phyloP scores from a whole-genome alignment of 2,329 filamentous ascomycete genomes.

The Didymella lethalis region DNA sequence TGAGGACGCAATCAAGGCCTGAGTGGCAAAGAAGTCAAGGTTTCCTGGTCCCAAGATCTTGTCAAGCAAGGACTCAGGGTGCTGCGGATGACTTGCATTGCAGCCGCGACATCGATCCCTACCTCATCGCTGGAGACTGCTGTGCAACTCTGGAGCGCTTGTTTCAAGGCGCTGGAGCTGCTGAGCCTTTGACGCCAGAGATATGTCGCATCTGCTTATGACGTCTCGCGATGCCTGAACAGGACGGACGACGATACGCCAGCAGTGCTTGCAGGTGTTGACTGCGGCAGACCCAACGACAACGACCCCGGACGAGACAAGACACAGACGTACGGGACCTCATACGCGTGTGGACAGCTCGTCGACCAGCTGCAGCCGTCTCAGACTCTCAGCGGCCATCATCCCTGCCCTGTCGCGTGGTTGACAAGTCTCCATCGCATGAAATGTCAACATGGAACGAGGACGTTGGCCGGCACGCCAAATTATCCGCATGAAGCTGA shows the following conservation, averaged over 20 bases:
- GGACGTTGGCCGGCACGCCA: conserved; percentile 9
- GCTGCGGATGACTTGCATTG: conserved; percentile 15
- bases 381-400: conserved; percentile 2
- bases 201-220: background rate
- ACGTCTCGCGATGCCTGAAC: conserved; percentile 3
- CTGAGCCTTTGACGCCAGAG: background rate
- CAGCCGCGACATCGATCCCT: conserved; percentile 10
- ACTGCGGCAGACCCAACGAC: conserved; percentile 9
- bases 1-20: conserved; percentile 14
- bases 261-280: background rate
- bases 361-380: conserved; percentile 14
- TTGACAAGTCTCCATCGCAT: conserved; percentile 21
- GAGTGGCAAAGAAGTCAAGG: conserved; percentile 19
- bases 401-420: conserved; percentile 19
- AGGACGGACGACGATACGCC: background rate
- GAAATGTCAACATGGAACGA: conserved; percentile 18
- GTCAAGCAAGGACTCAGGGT: conserved; percentile 15
- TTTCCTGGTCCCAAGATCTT: conserved; percentile 23
- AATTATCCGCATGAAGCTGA: conserved; percentile 19
- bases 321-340: conserved; percentile 9
- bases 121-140: conserved; percentile 4
- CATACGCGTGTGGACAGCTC: conserved; percentile 17
- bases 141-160: conserved; percentile 17
- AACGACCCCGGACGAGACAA: conserved; percentile 11
- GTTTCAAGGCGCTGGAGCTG: conserved; percentile 12